Conservation (phyloP, 352 stramenopile genomes). For the Thraustochytrium sp. region DNA sequence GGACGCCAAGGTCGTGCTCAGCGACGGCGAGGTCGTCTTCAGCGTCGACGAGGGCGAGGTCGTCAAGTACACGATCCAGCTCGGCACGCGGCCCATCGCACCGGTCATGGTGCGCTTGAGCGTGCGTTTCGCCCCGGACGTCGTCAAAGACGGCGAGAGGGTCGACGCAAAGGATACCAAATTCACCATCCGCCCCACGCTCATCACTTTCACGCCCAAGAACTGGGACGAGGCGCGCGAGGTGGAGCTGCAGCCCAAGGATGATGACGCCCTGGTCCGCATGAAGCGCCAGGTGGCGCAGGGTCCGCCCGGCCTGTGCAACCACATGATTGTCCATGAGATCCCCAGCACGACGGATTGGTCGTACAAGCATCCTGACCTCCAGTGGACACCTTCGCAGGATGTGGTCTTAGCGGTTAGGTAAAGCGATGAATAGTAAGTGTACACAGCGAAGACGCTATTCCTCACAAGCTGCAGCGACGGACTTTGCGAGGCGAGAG, state of each 20-base stretch:
- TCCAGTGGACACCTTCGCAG: background rate
- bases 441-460: too few relatives aligned
- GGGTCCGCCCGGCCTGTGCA: background rate
- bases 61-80: background rate
- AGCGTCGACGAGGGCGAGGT: constrained; percentile 7
- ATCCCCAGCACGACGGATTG: constrained; percentile 18
- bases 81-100: background rate
- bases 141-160: background rate
- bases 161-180: background rate
- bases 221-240: constrained; percentile 19
- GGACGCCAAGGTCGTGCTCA: background rate
- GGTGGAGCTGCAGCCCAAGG: background rate
- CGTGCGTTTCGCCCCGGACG: background rate
- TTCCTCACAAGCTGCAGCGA: background rate
- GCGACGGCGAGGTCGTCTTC: background rate
- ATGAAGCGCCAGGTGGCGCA: constrained; percentile 10
- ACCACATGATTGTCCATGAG: constrained; percentile 5
- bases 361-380: constrained; percentile 14
- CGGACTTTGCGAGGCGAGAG: background rate
- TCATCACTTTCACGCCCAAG: constrained; percentile 16
- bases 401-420: background rate
- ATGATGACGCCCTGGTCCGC: constrained; percentile 13
- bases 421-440: too few relatives aligned
- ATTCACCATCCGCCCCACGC: background rate
- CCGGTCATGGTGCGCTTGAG: background rate